Evolutionary conservation across 805 yeast species (phyloP).

Genomic region (Teunomyces atbi): DNA sequence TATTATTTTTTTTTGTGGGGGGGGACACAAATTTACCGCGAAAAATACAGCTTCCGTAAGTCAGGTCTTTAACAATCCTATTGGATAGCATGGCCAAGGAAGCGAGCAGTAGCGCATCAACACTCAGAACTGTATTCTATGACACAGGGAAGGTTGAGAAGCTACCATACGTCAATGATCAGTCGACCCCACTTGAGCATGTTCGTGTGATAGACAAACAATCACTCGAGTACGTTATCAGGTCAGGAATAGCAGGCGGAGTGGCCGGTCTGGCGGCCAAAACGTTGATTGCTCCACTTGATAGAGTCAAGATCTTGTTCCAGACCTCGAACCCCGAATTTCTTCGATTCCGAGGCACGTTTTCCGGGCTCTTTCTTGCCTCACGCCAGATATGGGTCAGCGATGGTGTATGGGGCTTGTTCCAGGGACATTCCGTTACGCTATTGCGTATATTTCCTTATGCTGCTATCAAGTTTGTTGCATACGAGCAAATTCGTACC

Average conservation of each 20-base stretch:
- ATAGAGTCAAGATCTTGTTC: conserved; percentile 89
- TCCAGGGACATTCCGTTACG: conserved; percentile 95
- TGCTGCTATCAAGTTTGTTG: conserved; percentile 95
- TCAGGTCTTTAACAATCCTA: not conserved
- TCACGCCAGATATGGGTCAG: conserved; percentile 58
- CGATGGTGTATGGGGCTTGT: conserved; percentile 80
- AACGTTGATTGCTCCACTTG: conserved; percentile 91
- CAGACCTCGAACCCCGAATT: conserved; percentile 95
- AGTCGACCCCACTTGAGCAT: conserved; percentile 27
- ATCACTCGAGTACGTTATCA: conserved; percentile 71
- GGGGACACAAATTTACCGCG: not conserved
- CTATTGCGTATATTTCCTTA: conserved; percentile 89
- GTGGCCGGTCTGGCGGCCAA: conserved; percentile 95
- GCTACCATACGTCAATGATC: conserved; percentile 21
- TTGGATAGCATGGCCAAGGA: conserved; percentile 4
- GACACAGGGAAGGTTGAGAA: conserved; percentile 6
- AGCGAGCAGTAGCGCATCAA: not conserved
- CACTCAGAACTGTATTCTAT: not conserved
- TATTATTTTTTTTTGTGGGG: not conserved
- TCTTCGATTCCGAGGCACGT: conserved; percentile 73
- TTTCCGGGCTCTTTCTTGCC: conserved; percentile 73
- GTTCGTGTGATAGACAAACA: conserved; percentile 57
- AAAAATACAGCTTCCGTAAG: not conserved
- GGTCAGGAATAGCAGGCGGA: conserved; percentile 93
- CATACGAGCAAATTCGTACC: conserved; percentile 88